These are phyloP conservation scores for Dillenia suffruticosa DNA, from an alignment of 164 flowering plant species.

Conservation along the genomic window DNA sequence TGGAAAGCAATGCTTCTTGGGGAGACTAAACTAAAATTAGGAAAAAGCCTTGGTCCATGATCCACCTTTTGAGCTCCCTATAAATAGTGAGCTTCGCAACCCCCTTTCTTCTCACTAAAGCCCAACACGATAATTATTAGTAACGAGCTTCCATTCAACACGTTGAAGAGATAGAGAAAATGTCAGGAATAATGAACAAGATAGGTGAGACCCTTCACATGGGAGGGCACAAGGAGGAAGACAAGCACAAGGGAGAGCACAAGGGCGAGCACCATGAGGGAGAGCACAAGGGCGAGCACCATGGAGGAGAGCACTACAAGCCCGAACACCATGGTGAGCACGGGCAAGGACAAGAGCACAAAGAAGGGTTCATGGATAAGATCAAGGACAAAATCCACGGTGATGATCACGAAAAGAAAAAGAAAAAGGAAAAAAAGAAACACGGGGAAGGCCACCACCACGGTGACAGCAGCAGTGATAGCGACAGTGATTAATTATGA, in stretches of 20 bases:
- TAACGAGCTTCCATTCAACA: no score
- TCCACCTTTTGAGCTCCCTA: no score
- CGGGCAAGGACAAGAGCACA: slow-evolving; percentile 14
- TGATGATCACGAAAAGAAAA: slow-evolving; percentile 21
- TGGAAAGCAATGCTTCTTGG: no score
- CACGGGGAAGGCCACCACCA: slow-evolving; percentile 19
- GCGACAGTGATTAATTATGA: slow-evolving; percentile 37
- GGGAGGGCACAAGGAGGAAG: slow-evolving; percentile 36
- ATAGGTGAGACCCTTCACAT: slow-evolving; percentile 52
- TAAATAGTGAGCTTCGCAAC: no score
- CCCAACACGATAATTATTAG: no score
- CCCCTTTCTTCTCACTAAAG: no score
- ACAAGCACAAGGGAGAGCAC: slow-evolving; percentile 11
- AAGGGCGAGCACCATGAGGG: slow-evolving; percentile 5
- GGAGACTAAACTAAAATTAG: no score
- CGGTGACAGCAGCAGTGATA: slow-evolving; percentile 41
- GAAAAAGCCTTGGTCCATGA: no score
- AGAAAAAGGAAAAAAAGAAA: slow-evolving; percentile 32
- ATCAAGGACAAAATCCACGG: slow-evolving; percentile 60
- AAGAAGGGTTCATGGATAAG: slow-evolving; percentile 43
- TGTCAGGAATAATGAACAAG: slow-evolving; percentile 61
- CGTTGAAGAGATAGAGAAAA: slow-evolving; percentile 12
- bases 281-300: slow-evolving; percentile 5
- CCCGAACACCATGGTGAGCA: slow-evolving; percentile 7
- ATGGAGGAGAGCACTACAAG: slow-evolving; percentile 13